These are phyloP conservation scores for Oryza brachyantha DNA, from an alignment of 176 grass and related monocot genomes.

Conservation along the genomic window DNA sequence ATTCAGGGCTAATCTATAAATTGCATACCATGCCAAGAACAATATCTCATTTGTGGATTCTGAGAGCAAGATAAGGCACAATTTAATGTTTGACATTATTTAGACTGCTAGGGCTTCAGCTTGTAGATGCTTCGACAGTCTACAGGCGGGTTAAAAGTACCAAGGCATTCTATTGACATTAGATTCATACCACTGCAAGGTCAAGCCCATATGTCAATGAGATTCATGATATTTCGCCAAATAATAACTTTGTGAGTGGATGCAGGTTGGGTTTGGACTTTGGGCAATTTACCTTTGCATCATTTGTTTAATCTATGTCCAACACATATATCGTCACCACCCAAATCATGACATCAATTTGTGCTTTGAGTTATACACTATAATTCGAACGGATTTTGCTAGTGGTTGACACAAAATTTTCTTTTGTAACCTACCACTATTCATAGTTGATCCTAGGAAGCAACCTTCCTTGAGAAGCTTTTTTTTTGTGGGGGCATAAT, in stretches of 20 bases:
- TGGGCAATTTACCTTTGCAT: background rate
- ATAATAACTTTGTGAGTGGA: background rate
- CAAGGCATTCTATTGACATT: conserved; percentile 5
- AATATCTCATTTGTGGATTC: background rate
- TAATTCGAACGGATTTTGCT: background rate
- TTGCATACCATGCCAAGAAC: background rate
- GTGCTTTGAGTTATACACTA: background rate
- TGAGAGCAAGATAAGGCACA: background rate
- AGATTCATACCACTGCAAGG: background rate
- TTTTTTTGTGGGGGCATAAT: background rate
- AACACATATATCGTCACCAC: background rate
- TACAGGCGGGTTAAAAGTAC: background rate
- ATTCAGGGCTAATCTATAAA: background rate
- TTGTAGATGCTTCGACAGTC: background rate
- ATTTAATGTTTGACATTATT: background rate
- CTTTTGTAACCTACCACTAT: background rate
- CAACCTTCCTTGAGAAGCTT: background rate
- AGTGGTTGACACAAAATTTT: background rate
- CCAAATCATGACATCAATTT: background rate
- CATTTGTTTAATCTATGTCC: background rate
- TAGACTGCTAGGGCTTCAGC: background rate
- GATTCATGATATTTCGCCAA: background rate
- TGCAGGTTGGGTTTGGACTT: background rate
- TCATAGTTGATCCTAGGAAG: conserved; percentile 6
- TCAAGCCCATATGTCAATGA: background rate